Evolutionary conservation across 1,139 yeast species (phyloP), one percentile per base, ranked within the genome.

Genomic region (Taphrina pruni): DNA sequence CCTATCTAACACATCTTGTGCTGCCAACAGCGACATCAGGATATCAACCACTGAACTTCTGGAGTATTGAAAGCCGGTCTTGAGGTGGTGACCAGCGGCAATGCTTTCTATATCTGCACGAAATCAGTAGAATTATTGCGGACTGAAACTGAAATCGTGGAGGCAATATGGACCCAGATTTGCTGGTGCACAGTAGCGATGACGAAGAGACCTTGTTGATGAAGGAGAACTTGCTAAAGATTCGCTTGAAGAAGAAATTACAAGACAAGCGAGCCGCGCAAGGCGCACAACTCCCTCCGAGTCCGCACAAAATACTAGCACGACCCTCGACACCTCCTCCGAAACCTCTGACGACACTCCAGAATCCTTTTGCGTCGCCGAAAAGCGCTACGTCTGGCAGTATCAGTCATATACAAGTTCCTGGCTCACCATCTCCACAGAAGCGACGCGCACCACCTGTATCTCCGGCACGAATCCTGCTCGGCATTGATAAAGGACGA

Each of bases 401-500:
- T 11, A 26, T 20, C 17, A 46, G 43, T 38, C 32, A 20, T 8
- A 60, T 67, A 12, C 70, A 67, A 43, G 70, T 67, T 5, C 62
- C 68, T 6, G 62, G 51, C 17, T 62, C 70, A 3, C 70, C 70
- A 21, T 56, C 68, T n/a, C 66, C 66, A 21, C 58, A 56, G 17
- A 54, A 46, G 36, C 32, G 55, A 14, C 55, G 45, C 8, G 52
- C 66, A 4, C 65, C 38, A 11, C 68, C 70, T 11, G 55, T 56
- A 17, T 66, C 70, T n/a, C 71, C 71, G 2, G 70, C 64, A 14
- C 57, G 71, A n/a, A 36, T 64, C n/a, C 4, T 64, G 2, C 51
- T 70, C 21, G 71, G 71, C 12, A 62, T 70, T 12, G 71, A 69
- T 52, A 68, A 69, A 14, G 71, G 71, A 14, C 60, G 54, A 35